Conservation (phyloP, 2,329 filamentous ascomycete species). For the Fusarium coicis region DNA sequence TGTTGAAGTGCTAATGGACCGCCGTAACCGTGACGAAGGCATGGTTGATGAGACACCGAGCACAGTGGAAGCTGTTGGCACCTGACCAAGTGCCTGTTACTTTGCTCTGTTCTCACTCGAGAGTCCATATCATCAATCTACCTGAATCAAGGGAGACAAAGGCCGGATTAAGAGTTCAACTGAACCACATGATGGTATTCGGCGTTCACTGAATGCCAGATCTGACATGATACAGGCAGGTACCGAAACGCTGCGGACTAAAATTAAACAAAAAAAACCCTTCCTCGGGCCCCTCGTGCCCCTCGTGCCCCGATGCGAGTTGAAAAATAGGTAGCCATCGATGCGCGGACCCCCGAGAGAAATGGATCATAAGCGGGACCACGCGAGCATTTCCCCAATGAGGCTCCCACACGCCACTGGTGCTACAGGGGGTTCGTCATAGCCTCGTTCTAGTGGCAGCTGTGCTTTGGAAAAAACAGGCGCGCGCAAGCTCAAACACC, state of each 20-base stretch:
- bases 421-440: conserved; percentile 20
- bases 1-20: not conserved
- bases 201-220: not conserved
- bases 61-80: not conserved
- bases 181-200: not conserved
- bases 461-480: conserved; percentile 15
- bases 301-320: not conserved
- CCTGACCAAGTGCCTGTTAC: not conserved
- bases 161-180: not conserved
- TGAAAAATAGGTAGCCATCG: conserved; percentile 2
- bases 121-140: not conserved
- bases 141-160: not conserved
- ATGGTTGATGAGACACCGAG: not conserved
- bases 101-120: not conserved
- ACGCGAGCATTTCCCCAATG: conserved; percentile 45
- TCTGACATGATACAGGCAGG: not conserved
- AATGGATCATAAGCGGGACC: conserved; percentile 18
- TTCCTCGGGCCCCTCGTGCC: not conserved
- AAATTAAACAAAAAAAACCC: not conserved
- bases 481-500: conserved; percentile 37
- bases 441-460: conserved; percentile 14
- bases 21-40: not conserved
- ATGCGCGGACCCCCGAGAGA: not conserved
- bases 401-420: conserved; percentile 18
- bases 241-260: not conserved